Conservation (phyloP, 805 yeast species). For the Candida sphagnicola region DNA sequence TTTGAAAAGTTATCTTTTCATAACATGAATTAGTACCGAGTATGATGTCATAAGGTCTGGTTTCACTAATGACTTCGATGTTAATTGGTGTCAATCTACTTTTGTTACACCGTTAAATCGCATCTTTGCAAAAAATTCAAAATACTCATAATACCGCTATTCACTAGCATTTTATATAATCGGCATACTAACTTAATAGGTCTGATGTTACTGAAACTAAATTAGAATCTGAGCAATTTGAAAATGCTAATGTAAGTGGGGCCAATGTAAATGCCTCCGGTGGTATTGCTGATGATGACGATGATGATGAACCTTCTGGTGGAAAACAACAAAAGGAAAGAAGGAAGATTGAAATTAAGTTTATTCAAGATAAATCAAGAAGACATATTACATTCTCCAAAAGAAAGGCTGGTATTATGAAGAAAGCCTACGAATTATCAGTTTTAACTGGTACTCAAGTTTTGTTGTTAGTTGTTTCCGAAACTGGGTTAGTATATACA, state of each 20-base stretch:
- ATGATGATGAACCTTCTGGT: constrained; percentile 45
- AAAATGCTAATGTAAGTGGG: constrained; percentile 6
- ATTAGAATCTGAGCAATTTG: constrained; percentile 25
- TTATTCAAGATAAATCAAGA: constrained; percentile 95
- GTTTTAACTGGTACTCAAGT: constrained; percentile 98
- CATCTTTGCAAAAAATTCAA: too few species aligned
- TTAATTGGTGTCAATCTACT: too few species aligned
- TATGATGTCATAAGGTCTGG: too few species aligned
- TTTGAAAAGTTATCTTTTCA: too few species aligned
- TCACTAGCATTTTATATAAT: too few species aligned
- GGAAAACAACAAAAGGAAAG: constrained; percentile 54
- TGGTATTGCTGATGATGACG: constrained; percentile 44
- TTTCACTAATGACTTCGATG: too few species aligned
- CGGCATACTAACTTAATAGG: constrained; percentile 28
- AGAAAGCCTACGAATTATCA: constrained; percentile 96
- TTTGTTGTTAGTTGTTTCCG: constrained; percentile 87
- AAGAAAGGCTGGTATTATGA: constrained; percentile 98
- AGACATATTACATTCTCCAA: constrained; percentile 97
- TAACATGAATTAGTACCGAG: too few species aligned
- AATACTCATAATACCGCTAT: too few species aligned
- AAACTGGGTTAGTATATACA: constrained; percentile 97
- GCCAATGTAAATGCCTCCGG: constrained; percentile 10
- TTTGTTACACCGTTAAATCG: too few species aligned
- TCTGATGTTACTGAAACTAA: constrained; percentile 39
- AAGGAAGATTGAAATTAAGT: constrained; percentile 93